A percentile compares a stretch with the other conserved stretches of the same genome.
phyloP scores from a whole-genome alignment of 129 eudicot genomes.

The Flaveria brownii region DNA sequence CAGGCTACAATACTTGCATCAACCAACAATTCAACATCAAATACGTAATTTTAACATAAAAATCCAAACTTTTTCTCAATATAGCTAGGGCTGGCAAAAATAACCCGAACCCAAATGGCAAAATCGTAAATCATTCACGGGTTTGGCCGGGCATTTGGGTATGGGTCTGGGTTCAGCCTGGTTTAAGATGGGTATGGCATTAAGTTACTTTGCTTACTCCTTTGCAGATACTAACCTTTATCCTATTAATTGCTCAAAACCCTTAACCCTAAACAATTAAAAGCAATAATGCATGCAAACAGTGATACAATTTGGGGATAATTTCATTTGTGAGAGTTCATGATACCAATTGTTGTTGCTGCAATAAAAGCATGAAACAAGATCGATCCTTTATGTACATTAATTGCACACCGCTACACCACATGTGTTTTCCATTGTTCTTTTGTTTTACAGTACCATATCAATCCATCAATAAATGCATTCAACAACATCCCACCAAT shows the following conservation, averaged over 20 bases:
- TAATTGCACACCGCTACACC: not conserved
- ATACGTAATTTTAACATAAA: conserved; percentile 12
- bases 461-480: conserved; percentile 29
- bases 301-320: conserved; percentile 15
- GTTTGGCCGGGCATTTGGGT: not conserved
- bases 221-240: not conserved
- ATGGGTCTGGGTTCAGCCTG: not conserved
- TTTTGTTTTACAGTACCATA: too few relatives aligned
- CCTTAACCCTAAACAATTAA: too few relatives aligned
- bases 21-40: conserved; percentile 3
- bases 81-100: not conserved
- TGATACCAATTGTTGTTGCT: not conserved
- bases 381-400: not conserved
- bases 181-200: too few relatives aligned
- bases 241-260: conserved; percentile 2
- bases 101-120: not conserved
- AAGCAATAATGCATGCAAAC: not conserved
- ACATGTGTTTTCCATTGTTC: too few relatives aligned
- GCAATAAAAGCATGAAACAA: conserved; percentile 16
- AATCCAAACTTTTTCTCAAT: conserved; percentile 19
- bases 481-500: conserved; percentile 26
- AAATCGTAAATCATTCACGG: not conserved
- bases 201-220: too few relatives aligned
- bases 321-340: not conserved
- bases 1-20: not conserved